Evolutionary conservation across 176 grass and related monocot genomes (phyloP), one percentile per base, ranked within the genome.

Genomic region (Carex littledalei): DNA sequence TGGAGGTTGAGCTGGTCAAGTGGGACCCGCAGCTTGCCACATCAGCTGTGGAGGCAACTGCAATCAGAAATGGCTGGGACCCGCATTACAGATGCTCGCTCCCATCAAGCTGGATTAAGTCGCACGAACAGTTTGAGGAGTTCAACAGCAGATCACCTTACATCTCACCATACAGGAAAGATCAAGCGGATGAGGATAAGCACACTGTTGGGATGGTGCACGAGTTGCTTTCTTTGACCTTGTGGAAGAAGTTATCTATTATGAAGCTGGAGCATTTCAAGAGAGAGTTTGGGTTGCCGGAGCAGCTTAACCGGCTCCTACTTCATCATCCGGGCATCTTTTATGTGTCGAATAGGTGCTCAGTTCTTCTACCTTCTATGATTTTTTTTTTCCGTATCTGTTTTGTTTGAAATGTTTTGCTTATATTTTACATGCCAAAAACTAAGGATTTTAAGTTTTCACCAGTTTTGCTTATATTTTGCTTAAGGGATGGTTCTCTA

Each of bases 211-310:
- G 88, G 0, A 50, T 93, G 69, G 76, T 93, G 59, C 95, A 98
- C 31, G 95, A 98, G 83, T 82, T 98, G 62, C 92, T 98, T 37
- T 94, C 93, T 0, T 87, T 94, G 15, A 88, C 93, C 0, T 41
- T 92, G 22, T 98, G 93, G 92, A 94, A 83, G n/a, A 98, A 98
- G 85, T 71, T 93, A 65, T 94, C 95, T 6, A 84, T 98, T 86
- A 18, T 87, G 73, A 98, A 98, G 89, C 80, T 98, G 87, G 91
- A 93, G 82, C 95, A 94, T 62, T 98, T 98, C 85, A 93, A 89
- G 77, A 87, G 89, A 89, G 90, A 93, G 47, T 94, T 94, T 31
- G 87, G 89, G 20, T 79, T 97, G 17, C 90, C 89, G 3, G 89
- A 90, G 84, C 86, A 89, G 86, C 92, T 84, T 0, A 89, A 84